Evolutionary conservation across 257 asterid genomes (phyloP).

Genomic region (Fraxinus quadrangulata): DNA sequence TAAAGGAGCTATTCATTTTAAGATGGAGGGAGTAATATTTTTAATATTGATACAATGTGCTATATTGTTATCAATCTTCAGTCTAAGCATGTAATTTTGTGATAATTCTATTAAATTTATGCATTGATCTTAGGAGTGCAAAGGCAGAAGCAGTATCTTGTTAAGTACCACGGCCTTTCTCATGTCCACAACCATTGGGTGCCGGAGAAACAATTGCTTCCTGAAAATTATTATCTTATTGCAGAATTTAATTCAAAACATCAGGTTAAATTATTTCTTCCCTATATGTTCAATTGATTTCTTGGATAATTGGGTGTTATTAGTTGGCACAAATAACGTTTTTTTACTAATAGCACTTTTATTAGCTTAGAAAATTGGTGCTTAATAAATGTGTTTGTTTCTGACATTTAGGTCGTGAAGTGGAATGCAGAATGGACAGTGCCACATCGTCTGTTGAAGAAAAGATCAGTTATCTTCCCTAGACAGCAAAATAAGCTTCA

Average conservation of each 20-base stretch:
- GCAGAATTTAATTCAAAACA: conserved; percentile 41
- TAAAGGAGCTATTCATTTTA: neutral
- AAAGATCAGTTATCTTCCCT: conserved; percentile 40
- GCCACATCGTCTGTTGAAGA: conserved; percentile 64
- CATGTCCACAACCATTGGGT: conserved; percentile 78
- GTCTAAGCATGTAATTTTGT: conserved; percentile 25
- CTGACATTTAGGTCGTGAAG: conserved; percentile 40
- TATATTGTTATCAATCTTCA: conserved; percentile 22
- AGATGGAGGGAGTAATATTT: neutral
- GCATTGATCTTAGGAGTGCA: conserved; percentile 47
- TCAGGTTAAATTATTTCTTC: conserved; percentile 41
- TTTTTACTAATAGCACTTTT: neutral
- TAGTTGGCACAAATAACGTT: neutral
- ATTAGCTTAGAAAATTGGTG: conserved; percentile 6
- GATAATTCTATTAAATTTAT: conserved; percentile 23
- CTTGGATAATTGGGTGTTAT: conserved; percentile 3
- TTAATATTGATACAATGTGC: conserved; percentile 6
- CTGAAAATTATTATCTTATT: conserved; percentile 47
- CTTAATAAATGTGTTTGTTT: conserved; percentile 9
- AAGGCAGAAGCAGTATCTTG: conserved; percentile 71
- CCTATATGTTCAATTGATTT: conserved; percentile 9
- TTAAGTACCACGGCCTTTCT: conserved; percentile 70
- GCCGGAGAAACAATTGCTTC: conserved; percentile 52
- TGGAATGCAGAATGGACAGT: conserved; percentile 69
- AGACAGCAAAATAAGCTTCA: conserved; percentile 32